These are phyloP conservation scores for Backusella psychrophila DNA, from an alignment of 192 early-diverging fungal genomes.

Conservation along the genomic window DNA sequence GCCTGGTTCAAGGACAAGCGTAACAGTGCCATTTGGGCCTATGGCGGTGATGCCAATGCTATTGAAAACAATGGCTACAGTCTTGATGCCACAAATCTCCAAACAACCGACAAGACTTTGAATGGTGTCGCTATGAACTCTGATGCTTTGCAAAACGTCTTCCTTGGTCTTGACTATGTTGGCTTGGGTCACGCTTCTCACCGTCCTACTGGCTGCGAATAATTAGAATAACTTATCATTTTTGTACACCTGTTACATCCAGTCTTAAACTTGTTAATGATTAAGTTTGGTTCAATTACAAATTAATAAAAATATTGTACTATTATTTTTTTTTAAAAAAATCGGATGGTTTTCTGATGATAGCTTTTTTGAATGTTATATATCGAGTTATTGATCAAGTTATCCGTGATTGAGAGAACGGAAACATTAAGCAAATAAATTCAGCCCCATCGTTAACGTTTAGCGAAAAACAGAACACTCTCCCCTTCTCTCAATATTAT, in stretches of 20 bases:
- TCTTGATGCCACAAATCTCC: constrained; percentile 22
- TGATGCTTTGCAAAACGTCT: constrained; percentile 13
- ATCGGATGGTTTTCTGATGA: no score
- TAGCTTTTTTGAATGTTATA: neutral
- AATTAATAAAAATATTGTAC: neutral
- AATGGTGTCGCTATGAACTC: constrained; percentile 11
- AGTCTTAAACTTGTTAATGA: neutral
- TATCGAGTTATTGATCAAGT: neutral
- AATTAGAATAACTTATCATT: neutral
- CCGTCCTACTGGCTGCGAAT: neutral
- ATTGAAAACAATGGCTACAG: constrained; percentile 18
- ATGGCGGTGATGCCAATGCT: constrained; percentile 26
- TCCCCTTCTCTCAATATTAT: no score
- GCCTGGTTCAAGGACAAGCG: constrained; percentile 37
- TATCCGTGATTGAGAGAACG: neutral
- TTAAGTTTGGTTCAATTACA: neutral
- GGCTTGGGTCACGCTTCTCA: neutral
- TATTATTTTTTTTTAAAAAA: neutral
- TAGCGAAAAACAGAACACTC: no score
- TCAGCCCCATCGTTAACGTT: no score
- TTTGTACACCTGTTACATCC: neutral
- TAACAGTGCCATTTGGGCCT: constrained; percentile 35
- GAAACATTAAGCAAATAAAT: neutral
- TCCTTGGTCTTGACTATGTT: neutral
- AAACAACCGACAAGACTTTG: constrained; percentile 25